Evolutionary conservation across 2,329 filamentous ascomycete species (phyloP).

Genomic region (Diplodia sapinea): DNA sequence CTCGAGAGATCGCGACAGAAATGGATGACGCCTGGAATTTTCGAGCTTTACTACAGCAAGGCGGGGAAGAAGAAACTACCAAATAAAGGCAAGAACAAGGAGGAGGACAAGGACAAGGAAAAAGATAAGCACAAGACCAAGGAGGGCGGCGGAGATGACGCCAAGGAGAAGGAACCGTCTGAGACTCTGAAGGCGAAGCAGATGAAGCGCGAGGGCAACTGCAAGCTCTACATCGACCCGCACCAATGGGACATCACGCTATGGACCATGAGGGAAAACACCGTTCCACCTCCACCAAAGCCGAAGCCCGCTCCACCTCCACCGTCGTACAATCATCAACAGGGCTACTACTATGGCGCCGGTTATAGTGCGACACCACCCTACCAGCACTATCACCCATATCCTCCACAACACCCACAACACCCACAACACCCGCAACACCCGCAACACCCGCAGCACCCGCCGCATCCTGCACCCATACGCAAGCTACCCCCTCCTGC

Average conservation of each 20-base stretch:
- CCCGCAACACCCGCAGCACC: conserved; percentile 36
- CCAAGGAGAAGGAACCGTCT: conserved; percentile 63
- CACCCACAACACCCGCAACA: conserved; percentile 39
- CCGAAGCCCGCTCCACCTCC: conserved; percentile 37
- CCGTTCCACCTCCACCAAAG: conserved; percentile 50
- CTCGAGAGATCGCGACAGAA: conserved; percentile 71
- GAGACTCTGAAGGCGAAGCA: conserved; percentile 55
- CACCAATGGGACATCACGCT: conserved; percentile 79
- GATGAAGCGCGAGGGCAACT: conserved; percentile 50
- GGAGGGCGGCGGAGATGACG: conserved; percentile 56
- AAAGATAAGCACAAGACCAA: conserved; percentile 56
- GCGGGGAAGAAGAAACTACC: conserved; percentile 43
- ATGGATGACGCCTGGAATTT: conserved; percentile 47
- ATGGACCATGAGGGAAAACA: conserved; percentile 72
- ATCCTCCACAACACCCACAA: conserved; percentile 36
- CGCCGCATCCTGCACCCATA: conserved; percentile 33
- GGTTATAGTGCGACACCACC: conserved; percentile 23
- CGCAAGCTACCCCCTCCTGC: conserved; percentile 34
- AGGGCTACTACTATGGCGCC: conserved; percentile 21
- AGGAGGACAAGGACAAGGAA: conserved; percentile 44
- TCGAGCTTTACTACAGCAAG: conserved; percentile 47
- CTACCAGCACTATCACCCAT: conserved; percentile 34
- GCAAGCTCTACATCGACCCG: conserved; percentile 78
- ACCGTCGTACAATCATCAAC: conserved; percentile 36
- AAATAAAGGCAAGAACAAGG: conserved; percentile 62